phyloP scores from a whole-genome alignment of 2,329 filamentous ascomycete species.

The Nemania sp. region DNA sequence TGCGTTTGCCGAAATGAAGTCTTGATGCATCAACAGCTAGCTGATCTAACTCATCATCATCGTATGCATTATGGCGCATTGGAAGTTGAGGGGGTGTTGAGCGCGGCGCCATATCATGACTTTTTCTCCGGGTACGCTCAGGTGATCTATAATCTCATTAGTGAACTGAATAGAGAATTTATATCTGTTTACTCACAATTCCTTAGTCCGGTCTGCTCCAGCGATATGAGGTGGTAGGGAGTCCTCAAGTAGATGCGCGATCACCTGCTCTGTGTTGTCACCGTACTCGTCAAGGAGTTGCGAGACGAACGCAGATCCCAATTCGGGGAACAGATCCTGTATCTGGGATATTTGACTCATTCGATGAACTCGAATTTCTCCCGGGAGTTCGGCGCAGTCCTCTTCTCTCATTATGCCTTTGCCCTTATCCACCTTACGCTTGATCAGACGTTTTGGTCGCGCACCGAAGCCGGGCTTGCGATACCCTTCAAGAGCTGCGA shows the following conservation, averaged over 20 bases:
- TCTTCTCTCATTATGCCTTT: conserved; percentile 55
- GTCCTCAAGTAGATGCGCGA: conserved; percentile 80
- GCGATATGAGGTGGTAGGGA: conserved; percentile 72
- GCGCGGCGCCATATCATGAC: conserved; percentile 58
- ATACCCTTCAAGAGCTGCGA: conserved; percentile 64
- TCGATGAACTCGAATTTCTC: conserved; percentile 72
- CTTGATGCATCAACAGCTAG: conserved; percentile 68
- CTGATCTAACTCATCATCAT: conserved; percentile 78
- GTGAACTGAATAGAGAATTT: background rate
- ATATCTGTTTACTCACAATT: conserved; percentile 52
- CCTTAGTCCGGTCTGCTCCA: conserved; percentile 65
- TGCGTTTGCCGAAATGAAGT: conserved; percentile 78
- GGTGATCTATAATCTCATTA: conserved; percentile 35
- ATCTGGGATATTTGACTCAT: conserved; percentile 87
- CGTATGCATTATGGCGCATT: conserved; percentile 73
- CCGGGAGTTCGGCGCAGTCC: conserved; percentile 45
- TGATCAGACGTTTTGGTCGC: conserved; percentile 56
- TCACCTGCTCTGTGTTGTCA: conserved; percentile 77
- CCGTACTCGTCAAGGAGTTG: conserved; percentile 79
- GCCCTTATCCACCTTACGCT: conserved; percentile 66
- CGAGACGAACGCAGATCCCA: conserved; percentile 81
- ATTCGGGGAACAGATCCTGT: conserved; percentile 89
- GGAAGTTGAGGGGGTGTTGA: conserved; percentile 63
- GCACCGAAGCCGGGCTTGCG: conserved; percentile 58
- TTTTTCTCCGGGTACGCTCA: conserved; percentile 36